Evolutionary conservation across 768 basidiomycete species (phyloP).

Genomic region (Tylopilus balloui): DNA sequence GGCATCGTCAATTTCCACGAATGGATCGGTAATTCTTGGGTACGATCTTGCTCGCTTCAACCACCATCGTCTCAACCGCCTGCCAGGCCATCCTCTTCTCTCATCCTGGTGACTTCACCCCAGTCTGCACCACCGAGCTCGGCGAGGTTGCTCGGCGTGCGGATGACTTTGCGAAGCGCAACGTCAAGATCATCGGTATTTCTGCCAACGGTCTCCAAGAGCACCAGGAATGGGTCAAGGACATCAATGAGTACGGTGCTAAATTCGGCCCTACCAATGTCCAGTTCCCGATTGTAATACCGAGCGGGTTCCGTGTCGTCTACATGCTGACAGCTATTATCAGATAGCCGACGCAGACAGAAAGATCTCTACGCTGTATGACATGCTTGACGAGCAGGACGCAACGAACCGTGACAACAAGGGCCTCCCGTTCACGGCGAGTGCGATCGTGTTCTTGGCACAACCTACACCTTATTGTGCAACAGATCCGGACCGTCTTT

Average conservation of each 20-base stretch:
- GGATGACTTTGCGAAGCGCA: constrained; percentile 78
- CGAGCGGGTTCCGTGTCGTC: neutral
- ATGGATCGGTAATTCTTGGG: constrained; percentile 88
- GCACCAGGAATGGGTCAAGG: constrained; percentile 85
- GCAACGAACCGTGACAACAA: constrained; percentile 81
- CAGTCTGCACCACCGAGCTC: constrained; percentile 95
- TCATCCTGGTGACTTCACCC: constrained; percentile 91
- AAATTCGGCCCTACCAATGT: constrained; percentile 69
- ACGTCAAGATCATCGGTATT: constrained; percentile 91
- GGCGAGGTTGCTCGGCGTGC: constrained; percentile 90
- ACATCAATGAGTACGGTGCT: constrained; percentile 78
- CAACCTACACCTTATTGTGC: neutral
- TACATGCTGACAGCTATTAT: constrained; percentile 8
- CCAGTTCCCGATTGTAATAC: constrained; percentile 83
- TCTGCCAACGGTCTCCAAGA: constrained; percentile 85
- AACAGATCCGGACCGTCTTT: constrained; percentile 90
- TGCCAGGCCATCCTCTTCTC: constrained; percentile 85
- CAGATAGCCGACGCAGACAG: constrained; percentile 92
- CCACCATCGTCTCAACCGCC: neutral
- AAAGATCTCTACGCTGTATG: constrained; percentile 80
- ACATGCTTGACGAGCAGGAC: constrained; percentile 97
- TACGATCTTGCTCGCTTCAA: constrained; percentile 30
- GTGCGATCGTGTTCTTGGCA: neutral
- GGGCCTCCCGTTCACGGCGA: constrained; percentile 90
- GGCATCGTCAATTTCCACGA: constrained; percentile 92